phyloP scores from a whole-genome alignment of 164 flowering plant species.

The Stephania cephalantha region DNA sequence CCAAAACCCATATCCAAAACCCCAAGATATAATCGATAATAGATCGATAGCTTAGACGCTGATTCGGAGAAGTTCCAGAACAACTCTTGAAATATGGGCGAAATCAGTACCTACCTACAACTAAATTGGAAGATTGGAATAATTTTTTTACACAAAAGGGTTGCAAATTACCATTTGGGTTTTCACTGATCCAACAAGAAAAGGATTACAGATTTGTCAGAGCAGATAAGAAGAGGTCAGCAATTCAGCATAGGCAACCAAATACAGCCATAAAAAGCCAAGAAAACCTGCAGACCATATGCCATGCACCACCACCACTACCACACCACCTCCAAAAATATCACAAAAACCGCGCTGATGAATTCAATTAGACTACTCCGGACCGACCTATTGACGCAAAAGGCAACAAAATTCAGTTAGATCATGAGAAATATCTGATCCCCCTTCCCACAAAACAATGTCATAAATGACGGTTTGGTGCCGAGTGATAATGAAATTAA shows the following conservation, averaged over 20 bases:
- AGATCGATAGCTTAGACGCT: background rate
- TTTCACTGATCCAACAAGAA: conserved; percentile 12
- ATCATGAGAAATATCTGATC: conserved; percentile 58
- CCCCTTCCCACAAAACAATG: conserved; percentile 19
- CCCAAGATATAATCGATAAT: background rate
- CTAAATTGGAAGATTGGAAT: conserved; percentile 18
- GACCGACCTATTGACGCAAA: conserved; percentile 50
- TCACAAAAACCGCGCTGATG: conserved; percentile 17
- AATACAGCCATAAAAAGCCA: conserved; percentile 28
- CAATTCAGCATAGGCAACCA: conserved; percentile 18
- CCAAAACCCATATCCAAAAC: conserved; percentile 15
- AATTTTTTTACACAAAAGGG: conserved; percentile 5
- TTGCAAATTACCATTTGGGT: conserved; percentile 4
- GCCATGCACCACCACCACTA: conserved; percentile 17
- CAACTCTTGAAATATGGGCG: conserved; percentile 23
- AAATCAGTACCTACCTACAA: conserved; percentile 16
- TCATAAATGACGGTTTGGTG: conserved; percentile 25
- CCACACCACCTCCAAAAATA: conserved; percentile 16
- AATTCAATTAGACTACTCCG: conserved; percentile 38
- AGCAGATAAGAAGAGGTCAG: conserved; percentile 12
- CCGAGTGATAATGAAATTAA: conserved; percentile 15
- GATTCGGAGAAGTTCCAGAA: conserved; percentile 9
- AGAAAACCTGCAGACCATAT: conserved; percentile 22
- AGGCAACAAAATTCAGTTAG: conserved; percentile 37
- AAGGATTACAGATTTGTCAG: conserved; percentile 29